Base-by-base conservation (phyloP, 768 basidiomycete species). In the Xerocomus brunneocitrinus region DNA sequence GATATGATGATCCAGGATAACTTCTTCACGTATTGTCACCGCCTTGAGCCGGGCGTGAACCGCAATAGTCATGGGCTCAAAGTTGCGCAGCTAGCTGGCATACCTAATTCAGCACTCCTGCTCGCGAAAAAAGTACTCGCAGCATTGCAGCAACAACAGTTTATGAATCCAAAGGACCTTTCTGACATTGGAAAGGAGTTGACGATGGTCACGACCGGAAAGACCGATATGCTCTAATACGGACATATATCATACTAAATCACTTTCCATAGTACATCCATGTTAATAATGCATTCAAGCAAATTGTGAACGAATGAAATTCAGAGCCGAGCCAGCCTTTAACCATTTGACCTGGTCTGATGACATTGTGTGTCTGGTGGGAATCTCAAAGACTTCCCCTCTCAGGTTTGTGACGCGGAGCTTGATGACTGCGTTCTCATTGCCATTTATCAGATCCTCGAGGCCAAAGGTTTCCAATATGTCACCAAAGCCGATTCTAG, bases 271-370 rank as follows among this genome's bases (percentile, higher is more conserved):
- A 25, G 30, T 14, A 30, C 24, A 41, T 44, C 39, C 22, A 40
- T 25, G 19, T 44, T 19, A 28, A 54, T 44, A 45, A 48, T 22
- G 3, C 49, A 34, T 38, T 63, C 27, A 68, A 7, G 52, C 50
- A 62, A 81, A 74, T 49, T 74, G 76, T 10, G 84, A 82, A 42
- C 88, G 83, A 58, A 98, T 98, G 70, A 85, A 73, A 68, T 98
- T 99, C 60, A 99, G 67, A 1, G 95, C 95, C 31, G 88, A 91
- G 3, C 95, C 95, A 24, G 87, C 85, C 49, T 76, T 74, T 52
- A 99, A 74, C 95, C 95, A 98, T 55, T 87, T 86, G 42, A 95
- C 71, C 72, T 97, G 94, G 67, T 97, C 95, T 25, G 67, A 70
- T 16, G 89, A 91, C 85, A 98, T 85, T 4, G 95, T 95, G 68